These are phyloP conservation scores for Penicillium longicatenatum DNA, from an alignment of 495 filamentous ascomycete species.

Conservation along the genomic window DNA sequence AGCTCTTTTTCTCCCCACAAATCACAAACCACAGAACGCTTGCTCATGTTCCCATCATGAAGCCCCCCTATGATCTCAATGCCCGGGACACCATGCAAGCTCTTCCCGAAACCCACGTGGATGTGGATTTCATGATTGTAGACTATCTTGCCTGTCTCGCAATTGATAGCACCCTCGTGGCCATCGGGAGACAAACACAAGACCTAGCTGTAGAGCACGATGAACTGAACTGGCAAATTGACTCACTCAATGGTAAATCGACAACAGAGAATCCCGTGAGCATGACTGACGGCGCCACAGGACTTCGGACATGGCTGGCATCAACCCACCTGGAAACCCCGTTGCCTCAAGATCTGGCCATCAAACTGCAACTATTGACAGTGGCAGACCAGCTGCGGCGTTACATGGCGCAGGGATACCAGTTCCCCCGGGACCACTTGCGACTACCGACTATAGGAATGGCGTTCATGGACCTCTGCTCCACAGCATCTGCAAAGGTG, in stretches of 20 bases:
- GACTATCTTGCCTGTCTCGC: slow-evolving; percentile 55
- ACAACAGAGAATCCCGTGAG: background rate
- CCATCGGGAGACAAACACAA: slow-evolving; percentile 2
- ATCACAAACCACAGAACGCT: background rate
- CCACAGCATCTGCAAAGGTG: slow-evolving; percentile 26
- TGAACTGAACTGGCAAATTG: slow-evolving; percentile 26
- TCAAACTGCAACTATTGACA: slow-evolving; percentile 31
- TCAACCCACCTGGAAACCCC: background rate
- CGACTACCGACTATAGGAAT: slow-evolving; percentile 45
- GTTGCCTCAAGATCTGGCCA: slow-evolving; percentile 27
- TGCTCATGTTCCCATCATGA: background rate
- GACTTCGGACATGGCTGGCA: background rate
- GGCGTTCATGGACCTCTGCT: slow-evolving; percentile 52
- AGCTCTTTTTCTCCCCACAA: background rate
- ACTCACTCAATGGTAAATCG: slow-evolving; percentile 27
- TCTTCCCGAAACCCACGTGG: slow-evolving; percentile 28
- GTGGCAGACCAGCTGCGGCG: slow-evolving; percentile 19
- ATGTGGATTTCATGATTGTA: slow-evolving; percentile 55
- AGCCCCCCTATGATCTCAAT: background rate
- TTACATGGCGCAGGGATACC: slow-evolving; percentile 3
- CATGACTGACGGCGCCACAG: background rate
- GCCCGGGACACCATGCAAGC: background rate
- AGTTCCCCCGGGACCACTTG: background rate
- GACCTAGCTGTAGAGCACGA: background rate
- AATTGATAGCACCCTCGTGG: slow-evolving; percentile 32